Evolutionary conservation across 2,329 filamentous ascomycete genomes (phyloP).

Genomic region (Beauveria caledonica): DNA sequence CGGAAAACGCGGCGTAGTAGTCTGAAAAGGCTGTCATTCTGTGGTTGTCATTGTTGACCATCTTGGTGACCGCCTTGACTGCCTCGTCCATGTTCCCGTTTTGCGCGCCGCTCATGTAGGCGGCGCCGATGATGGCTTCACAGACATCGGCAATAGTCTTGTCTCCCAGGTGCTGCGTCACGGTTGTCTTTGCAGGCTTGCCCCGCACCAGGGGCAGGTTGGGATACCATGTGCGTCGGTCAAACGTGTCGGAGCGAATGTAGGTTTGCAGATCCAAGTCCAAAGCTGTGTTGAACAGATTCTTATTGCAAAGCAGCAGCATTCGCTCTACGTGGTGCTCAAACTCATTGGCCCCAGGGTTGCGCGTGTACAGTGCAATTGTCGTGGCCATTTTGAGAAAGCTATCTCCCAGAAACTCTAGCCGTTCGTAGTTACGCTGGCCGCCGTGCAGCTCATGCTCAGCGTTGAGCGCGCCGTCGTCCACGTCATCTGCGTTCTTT

Average conservation of each 20-base stretch:
- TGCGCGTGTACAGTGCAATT: constrained; percentile 71
- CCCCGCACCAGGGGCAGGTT: constrained; percentile 66
- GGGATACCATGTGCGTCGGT: constrained; percentile 82
- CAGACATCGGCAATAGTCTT: constrained; percentile 93
- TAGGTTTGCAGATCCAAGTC: constrained; percentile 61
- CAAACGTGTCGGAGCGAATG: constrained; percentile 76
- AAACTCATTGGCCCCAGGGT: constrained; percentile 73
- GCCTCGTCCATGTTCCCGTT: constrained; percentile 46
- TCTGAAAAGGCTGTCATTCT: constrained; percentile 60
- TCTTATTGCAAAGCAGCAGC: constrained; percentile 84
- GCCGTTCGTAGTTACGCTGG: constrained; percentile 75
- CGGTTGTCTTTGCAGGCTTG: constrained; percentile 43
- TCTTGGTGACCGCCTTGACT: constrained; percentile 54
- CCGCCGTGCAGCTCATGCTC: constrained; percentile 77
- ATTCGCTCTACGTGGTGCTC: constrained; percentile 87
- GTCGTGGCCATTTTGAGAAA: constrained; percentile 96
- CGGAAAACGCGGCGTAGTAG: constrained; percentile 61
- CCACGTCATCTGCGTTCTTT: constrained; percentile 81
- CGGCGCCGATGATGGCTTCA: constrained; percentile 87
- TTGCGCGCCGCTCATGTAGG: constrained; percentile 45
- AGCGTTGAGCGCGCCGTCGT: constrained; percentile 63
- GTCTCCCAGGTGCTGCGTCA: constrained; percentile 64
- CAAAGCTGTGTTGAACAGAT: constrained; percentile 70
- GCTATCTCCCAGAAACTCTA: constrained; percentile 88
- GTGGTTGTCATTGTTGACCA: constrained; percentile 66